Conservation (phyloP, 352 stramenopile genomes). For the Phytophthora sansomeana region DNA sequence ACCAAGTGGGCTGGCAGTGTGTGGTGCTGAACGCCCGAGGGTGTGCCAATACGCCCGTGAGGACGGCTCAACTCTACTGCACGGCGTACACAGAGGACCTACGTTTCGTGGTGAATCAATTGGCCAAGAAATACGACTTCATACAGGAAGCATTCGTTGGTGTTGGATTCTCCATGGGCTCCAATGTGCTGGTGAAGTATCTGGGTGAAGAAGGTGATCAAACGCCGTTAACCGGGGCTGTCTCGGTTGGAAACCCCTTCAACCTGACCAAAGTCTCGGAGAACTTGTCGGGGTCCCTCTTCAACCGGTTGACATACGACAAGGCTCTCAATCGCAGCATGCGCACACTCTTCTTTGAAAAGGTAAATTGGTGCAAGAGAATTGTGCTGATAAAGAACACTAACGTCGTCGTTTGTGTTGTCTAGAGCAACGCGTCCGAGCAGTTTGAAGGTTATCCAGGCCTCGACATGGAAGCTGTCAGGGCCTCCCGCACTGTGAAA, state of each 20-base stretch:
- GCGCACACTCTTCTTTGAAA: conserved; percentile 62
- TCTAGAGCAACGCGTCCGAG: conserved; percentile 39
- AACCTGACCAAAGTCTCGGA: conserved; percentile 57
- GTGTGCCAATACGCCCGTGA: conserved; percentile 64
- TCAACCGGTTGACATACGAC: conserved; percentile 74
- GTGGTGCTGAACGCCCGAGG: conserved; percentile 75
- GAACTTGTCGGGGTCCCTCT: conserved; percentile 47
- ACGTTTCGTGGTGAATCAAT: conserved; percentile 45
- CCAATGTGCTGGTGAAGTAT: conserved; percentile 83
- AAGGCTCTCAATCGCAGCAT: conserved; percentile 57
- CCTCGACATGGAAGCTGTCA: conserved; percentile 52
- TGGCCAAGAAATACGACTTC: conserved; percentile 54
- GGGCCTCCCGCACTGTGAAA: conserved; percentile 38
- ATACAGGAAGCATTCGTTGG: conserved; percentile 48
- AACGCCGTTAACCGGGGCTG: conserved; percentile 46
- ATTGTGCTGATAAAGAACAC: background rate
- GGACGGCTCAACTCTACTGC: conserved; percentile 64
- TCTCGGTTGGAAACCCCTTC: conserved; percentile 80
- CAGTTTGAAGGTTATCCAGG: conserved; percentile 51
- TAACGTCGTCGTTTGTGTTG: conserved; percentile 8
- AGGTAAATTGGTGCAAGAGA: conserved; percentile 17
- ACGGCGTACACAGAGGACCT: conserved; percentile 72
- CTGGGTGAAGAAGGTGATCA: conserved; percentile 62
- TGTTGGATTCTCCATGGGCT: conserved; percentile 76
- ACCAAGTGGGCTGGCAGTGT: conserved; percentile 59